A percentile compares a stretch with the other conserved stretches of the same genome.
phyloP scores from a whole-genome alignment of 202 grass and related monocot genomes.

The Elaeis oleifera region DNA sequence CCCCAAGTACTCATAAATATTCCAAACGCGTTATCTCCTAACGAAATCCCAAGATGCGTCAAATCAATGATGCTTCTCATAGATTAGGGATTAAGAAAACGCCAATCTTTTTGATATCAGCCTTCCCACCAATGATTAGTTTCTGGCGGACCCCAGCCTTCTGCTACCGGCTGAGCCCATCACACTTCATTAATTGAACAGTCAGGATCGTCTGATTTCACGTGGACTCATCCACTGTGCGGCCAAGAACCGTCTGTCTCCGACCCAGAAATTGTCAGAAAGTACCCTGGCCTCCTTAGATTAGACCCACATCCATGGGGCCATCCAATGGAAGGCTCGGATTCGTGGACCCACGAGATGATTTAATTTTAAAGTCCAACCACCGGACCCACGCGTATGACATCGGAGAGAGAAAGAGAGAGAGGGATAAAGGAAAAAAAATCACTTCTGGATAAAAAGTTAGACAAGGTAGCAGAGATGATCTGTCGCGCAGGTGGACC shows the following conservation, averaged over 20 bases:
- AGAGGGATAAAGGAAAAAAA: neutral
- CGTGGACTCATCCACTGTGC: neutral
- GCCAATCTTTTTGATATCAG: neutral
- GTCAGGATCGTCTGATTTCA: slow-evolving; percentile 2
- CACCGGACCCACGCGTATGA: neutral
- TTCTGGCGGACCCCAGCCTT: neutral
- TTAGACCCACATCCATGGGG: neutral
- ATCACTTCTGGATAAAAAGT: neutral
- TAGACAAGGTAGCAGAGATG: neutral
- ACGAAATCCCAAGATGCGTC: neutral
- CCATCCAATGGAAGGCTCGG: neutral
- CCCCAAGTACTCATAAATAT: too few species aligned
- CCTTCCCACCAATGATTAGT: neutral
- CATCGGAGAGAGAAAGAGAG: neutral
- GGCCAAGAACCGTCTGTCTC: neutral
- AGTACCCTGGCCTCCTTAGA: neutral
- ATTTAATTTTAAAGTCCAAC: neutral
- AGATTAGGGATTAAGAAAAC: neutral
- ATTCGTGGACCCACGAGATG: neutral
- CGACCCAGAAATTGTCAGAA: neutral
- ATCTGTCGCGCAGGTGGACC: neutral
- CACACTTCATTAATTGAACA: neutral
- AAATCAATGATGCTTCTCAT: neutral
- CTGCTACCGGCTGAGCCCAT: neutral
- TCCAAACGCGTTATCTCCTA: too few species aligned